phyloP scores from a whole-genome alignment of 345 rosid genomes.

The Eucalyptus tenuipes region DNA sequence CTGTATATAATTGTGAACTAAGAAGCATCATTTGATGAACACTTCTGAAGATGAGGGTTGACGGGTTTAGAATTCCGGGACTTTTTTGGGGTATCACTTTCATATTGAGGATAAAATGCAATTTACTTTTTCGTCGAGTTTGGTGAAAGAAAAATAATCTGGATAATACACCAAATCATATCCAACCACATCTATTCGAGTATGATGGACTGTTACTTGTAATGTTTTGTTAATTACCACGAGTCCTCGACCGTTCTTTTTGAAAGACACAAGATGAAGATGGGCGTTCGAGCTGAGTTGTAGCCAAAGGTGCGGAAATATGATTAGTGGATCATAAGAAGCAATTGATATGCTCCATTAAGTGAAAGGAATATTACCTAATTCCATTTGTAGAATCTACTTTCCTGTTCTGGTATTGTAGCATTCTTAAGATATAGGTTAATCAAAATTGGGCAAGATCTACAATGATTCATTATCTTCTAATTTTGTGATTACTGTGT shows the following conservation, averaged over 20 bases:
- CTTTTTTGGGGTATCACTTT: neutral
- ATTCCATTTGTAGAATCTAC: neutral
- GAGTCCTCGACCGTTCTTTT: neutral
- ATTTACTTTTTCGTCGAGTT: neutral
- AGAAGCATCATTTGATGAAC: neutral
- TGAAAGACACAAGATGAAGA: neutral
- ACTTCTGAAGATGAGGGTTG: neutral
- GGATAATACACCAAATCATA: neutral
- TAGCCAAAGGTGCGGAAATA: neutral
- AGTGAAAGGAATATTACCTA: neutral
- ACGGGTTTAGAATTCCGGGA: neutral
- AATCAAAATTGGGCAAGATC: neutral
- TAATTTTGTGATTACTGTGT: neutral
- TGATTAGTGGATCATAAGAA: neutral
- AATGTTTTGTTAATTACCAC: neutral
- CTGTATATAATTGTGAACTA: neutral
- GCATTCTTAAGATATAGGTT: neutral
- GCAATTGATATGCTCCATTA: neutral
- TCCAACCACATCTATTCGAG: neutral
- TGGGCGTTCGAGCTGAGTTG: neutral
- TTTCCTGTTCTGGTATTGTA: neutral
- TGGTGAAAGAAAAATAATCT: neutral
- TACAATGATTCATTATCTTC: neutral
- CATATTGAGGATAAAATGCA: neutral
- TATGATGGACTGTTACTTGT: neutral